These are phyloP conservation scores for Anethum foeniculum DNA, from an alignment of 140 eudicot species.

Conservation along the genomic window DNA sequence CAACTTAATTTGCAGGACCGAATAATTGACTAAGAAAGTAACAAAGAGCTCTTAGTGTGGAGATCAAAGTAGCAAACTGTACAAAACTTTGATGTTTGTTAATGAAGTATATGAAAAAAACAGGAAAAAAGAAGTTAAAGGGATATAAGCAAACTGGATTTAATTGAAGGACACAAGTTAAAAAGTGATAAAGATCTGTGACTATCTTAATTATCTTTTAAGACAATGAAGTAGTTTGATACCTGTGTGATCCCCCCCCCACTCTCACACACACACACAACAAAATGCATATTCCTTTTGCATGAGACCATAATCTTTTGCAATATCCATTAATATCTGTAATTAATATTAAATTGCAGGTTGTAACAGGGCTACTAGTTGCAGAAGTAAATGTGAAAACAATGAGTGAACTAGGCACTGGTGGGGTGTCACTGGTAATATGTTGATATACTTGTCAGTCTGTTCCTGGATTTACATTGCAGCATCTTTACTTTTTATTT, in stretches of 20 bases:
- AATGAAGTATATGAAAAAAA: not conserved
- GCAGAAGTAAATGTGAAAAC: constrained; percentile 98
- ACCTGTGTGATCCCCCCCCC: not conserved
- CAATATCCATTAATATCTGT: not conserved
- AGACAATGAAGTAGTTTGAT: not conserved
- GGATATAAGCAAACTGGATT: not conserved
- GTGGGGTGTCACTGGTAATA: constrained; percentile 94
- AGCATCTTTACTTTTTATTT: too few species aligned
- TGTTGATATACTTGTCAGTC: not conserved
- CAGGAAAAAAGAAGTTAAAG: not conserved
- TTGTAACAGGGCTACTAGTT: constrained; percentile 79
- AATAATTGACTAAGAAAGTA: not conserved
- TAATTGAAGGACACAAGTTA: not conserved
- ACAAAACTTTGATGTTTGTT: not conserved
- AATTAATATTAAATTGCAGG: constrained; percentile 35
- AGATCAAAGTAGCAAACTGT: not conserved
- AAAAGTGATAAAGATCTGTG: not conserved
- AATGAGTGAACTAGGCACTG: constrained; percentile 94
- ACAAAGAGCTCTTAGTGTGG: not conserved
- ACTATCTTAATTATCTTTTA: not conserved
- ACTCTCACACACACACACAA: not conserved
- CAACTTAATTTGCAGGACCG: not conserved
- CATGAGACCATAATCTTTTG: not conserved
- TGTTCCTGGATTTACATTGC: not conserved
- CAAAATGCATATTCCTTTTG: not conserved